Base-by-base conservation (phyloP, 495 filamentous ascomycete species). In the Aspergillus kassunensis region DNA sequence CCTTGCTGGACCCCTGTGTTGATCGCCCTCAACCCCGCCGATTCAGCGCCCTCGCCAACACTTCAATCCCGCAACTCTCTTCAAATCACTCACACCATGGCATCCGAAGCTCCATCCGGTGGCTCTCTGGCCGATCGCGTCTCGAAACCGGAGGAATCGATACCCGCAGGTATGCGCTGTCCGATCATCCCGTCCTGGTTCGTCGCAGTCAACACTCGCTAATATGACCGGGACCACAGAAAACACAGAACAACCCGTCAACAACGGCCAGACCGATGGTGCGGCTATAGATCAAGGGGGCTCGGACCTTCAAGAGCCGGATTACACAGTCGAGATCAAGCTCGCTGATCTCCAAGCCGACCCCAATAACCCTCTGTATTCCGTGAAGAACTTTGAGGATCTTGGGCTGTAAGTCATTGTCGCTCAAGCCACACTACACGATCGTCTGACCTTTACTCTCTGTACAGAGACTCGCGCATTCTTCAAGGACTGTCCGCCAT, bases 341-440 rank as follows among this genome's bases (percentile, higher is more conserved):
- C 80, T 98, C 40, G 87, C 83, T 56, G 91, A 96, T 62, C 76
- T 95, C 37, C 92, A 97, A 65, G 79, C 81, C 13, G 90, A 98
- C 61, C 83, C 86, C 0, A 85, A 89, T 52, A 92, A 89, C 63
- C 93, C 93, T 3, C 77, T 98, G 18, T 91, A 79, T 69, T 97
- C 93, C 9, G 81, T 85, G 45, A 86, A 85, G 55, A 81, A 77
- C 0, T 99, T 97, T 63, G 86, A 96, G 33, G 81, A 96, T 53
- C 80, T 99, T 51, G 85, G 88, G 56, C 73, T 97, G 85, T 91
- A 65, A 73, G 86, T 81, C 21, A 27, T 40, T 25, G 37, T 25
- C 29, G 29, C 29, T 48, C n/a, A n/a, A n/a, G n/a, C n/a, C n/a
- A n/a, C 23, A 25, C 15, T 19, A 21, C 33, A 12, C 18, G 2